These are phyloP conservation scores for Acanthamoeba lenticulata DNA, from an alignment of 208 protist species.

Conservation along the genomic window DNA sequence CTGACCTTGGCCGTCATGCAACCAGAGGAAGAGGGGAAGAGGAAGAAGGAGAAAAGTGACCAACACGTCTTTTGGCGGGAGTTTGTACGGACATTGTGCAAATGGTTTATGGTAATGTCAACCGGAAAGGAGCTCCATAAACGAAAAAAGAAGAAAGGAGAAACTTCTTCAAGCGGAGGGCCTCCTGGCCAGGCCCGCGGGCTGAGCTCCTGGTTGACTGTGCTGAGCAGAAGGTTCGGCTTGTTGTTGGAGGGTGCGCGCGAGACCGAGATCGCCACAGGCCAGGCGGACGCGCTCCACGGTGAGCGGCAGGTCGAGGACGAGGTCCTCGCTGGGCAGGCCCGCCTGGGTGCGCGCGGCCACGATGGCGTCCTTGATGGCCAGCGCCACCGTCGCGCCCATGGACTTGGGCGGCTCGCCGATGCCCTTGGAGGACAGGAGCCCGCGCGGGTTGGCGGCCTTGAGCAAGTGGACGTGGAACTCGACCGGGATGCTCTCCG, in stretches of 20 bases:
- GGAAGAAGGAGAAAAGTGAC: no score
- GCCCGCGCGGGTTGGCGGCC: not conserved
- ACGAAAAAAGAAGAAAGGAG: no score
- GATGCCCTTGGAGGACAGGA: constrained; percentile 70
- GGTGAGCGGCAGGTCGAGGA: not conserved
- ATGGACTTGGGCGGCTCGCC: constrained; percentile 90
- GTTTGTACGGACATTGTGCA: no score
- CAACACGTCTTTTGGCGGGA: no score
- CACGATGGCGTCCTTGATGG: constrained; percentile 86
- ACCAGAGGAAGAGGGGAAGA: no score
- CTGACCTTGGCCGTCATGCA: no score
- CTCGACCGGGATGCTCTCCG: constrained; percentile 87
- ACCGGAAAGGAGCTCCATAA: no score
- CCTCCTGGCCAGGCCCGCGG: no score
- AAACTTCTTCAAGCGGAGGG: no score
- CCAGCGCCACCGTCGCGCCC: constrained; percentile 83
- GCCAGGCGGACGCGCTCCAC: not conserved
- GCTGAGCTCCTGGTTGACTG: no score
- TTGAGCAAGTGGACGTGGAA: constrained; percentile 88
- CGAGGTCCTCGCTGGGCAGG: not conserved
- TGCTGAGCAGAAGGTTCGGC: no score
- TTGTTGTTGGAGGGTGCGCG: not conserved
- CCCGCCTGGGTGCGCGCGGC: constrained; percentile 4
- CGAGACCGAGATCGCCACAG: not conserved
- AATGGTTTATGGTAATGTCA: no score